Percentiles rank a stretch among this genome's conserved stretches.
Conservation (phyloP, 164 flowering plant genomes). For the Amborella trichopoda region DNA sequence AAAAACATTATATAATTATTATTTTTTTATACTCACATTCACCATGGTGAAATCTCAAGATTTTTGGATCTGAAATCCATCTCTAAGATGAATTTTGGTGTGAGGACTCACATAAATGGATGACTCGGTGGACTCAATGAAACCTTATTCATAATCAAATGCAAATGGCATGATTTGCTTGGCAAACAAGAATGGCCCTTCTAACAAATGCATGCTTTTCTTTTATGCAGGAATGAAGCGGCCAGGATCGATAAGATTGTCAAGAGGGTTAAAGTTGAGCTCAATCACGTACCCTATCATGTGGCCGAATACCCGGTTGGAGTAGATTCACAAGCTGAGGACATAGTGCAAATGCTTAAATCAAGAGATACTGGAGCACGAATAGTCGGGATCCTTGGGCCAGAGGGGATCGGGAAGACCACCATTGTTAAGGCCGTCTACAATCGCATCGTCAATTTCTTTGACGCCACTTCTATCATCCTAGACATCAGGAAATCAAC, state of each 20-base stretch:
- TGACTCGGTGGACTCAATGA: no score
- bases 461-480: background rate
- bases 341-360: background rate
- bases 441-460: background rate
- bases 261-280: background rate
- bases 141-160: no score
- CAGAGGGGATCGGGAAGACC: constrained; percentile 1
- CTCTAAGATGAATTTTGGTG: no score
- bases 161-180: no score
- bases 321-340: background rate
- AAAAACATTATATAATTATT: no score
- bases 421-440: background rate
- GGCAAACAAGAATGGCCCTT: no score
- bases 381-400: background rate
- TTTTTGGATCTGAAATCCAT: no score
- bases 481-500: background rate
- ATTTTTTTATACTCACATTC: no score
- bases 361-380: background rate
- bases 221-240: background rate
- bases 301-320: background rate
- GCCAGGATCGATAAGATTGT: background rate
- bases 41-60: no score
- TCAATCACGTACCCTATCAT: background rate
- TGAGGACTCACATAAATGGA: no score
- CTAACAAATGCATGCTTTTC: no score